These are phyloP conservation scores for Yueomyces sp. DNA, from an alignment of 805 yeast genomes.

Conservation along the genomic window DNA sequence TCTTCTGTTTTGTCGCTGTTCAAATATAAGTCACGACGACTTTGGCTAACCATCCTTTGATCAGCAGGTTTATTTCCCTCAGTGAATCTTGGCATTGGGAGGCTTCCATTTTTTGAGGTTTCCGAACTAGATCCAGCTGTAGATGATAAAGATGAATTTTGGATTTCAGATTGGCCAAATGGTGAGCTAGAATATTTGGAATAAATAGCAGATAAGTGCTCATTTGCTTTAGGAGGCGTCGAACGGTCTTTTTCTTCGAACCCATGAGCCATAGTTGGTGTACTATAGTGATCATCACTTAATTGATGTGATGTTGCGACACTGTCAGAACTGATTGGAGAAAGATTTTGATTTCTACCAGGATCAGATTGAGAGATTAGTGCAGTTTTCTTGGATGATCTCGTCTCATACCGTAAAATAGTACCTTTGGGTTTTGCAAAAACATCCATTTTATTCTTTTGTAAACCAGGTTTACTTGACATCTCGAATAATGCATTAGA, in stretches of 20 bases:
- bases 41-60: no score
- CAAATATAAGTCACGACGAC: neutral
- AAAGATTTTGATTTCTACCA: neutral
- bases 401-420: neutral
- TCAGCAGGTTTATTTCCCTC: no score
- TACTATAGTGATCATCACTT: neutral
- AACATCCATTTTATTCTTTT: constrained; percentile 38
- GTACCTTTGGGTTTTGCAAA: constrained; percentile 29
- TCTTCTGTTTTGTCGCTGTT: no score
- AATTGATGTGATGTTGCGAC: neutral
- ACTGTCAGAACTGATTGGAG: neutral
- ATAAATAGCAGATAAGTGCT: constrained; percentile 9
- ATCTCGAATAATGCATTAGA: constrained; percentile 24
- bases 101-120: neutral
- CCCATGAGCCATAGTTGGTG: neutral
- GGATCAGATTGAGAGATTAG: neutral
- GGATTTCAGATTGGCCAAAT: constrained; percentile 1
- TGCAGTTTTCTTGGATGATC: neutral
- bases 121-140: neutral
- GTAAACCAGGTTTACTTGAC: constrained; percentile 24
- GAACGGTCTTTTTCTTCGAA: neutral
- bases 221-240: constrained; percentile 1
- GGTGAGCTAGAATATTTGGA: constrained; percentile 11
- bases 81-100: no score
- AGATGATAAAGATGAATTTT: neutral